Base-by-base conservation (phyloP, 2,329 filamentous ascomycete species). In the Chrysoporthe puriensis region DNA sequence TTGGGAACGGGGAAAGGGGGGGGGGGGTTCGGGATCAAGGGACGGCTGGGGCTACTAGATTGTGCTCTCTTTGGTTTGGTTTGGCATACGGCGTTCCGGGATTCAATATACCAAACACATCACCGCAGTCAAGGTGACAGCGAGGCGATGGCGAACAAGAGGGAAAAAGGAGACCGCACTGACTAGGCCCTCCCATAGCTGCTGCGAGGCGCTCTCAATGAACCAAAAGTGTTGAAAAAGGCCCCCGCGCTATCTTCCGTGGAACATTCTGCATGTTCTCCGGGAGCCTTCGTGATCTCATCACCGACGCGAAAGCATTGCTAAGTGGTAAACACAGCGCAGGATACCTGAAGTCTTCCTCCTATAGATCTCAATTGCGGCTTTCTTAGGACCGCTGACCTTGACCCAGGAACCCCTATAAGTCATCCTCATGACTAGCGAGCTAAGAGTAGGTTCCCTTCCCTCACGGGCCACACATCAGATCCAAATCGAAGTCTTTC, bases 11-110 rank as follows among this genome's bases (percentile, higher is more conserved):
- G 18, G n/a, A 18, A 57, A n/a, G n/a, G 36, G 18, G 34, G 43
- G 7, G 42, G 3, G 21, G 2, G 40, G n/a, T 61, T 13, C 21
- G 16, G 26, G 40, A 26, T 40, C n/a, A 52, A 62, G 44, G 59
- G 44, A 43, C 32, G 52, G 50, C 36, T 52, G 44, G 18, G 42
- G 42, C 58, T 48, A 43, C 42, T 60, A 68, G 66, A 68, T 57
- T 70, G 66, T 43, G 34, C 57, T 26, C 52, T 62, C 21, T 34
- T 57, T 14, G 59, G 63, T 42, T 34, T 44, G 56, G 21, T 50
- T 13, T 46, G 14, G 7, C 26, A 26, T 34, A 60, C 43, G 64
- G 69, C 67, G 67, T 66, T 63, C 11, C n/a, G 46, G 40, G 46
- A n/a, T 13, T 18, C 21, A 2, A 26, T 21, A 46, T 46, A 64